Base-by-base conservation (phyloP, 164 flowering plant species). In the Vitis cinerea region DNA sequence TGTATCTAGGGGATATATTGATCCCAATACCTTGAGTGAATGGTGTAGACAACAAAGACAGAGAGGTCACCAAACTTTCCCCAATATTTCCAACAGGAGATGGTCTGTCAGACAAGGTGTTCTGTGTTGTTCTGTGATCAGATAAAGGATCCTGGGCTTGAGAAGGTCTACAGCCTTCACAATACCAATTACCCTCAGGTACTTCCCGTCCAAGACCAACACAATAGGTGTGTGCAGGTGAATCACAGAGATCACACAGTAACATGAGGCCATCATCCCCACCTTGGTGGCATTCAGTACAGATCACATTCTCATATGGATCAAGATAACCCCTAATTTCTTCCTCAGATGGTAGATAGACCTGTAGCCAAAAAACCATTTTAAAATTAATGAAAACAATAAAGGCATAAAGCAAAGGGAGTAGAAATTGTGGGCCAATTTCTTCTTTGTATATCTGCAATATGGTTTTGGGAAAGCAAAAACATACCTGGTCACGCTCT, bases 161-260 rank as follows among this genome's bases (percentile, higher is more conserved):
- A 37, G 81, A 65, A 77, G 88, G 84, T 64, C 89, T 80, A 60
- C 99, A 96, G 71, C 88, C 94, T 71, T 85, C 86, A 75, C 99
- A 96, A 67, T 89, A 96, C 99, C 99, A 96, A 79, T 94, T 92
- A 16, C 99, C 99, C 77, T 88, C 97, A 9, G 99, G 99, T 13
- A 94, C 98, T 79, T 89, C 93, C 73, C 82, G 76, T 58, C 97
- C 98, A 30, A 96, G 89, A 62, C 98, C 98, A 77, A 96, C 97
- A 73, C 99, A 96, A 72, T 80, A 96, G 55, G 99, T 96, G 74
- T 96, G 99, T n/a, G 98, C 97, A 70, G 99, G 84, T 61, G 99
- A 92, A 84, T 96, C 99, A 83, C 99, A 96, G 30, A 90, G 72
- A 80, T 96, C 99, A 63, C 99, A 96, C 1, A 96, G 84, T 71